A percentile compares a stretch with the other conserved stretches of the same genome.
Conservation (phyloP, 2,329 filamentous ascomycete species). For the Stagonosporopsis rhizophila region DNA sequence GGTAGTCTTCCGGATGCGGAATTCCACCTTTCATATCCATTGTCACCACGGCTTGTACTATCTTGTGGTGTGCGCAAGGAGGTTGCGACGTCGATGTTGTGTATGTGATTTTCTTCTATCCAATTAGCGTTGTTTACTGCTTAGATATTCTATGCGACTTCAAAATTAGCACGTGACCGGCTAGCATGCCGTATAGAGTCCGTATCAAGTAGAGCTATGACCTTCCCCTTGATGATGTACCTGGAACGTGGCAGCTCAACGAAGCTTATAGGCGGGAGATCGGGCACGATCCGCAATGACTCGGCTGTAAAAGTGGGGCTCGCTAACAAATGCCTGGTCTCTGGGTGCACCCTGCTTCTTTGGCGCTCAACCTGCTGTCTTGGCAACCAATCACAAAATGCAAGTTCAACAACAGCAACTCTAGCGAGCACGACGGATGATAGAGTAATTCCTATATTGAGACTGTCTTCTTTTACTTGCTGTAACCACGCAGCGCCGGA, state of each 20-base stretch:
- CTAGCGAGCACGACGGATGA: conserved; percentile 6
- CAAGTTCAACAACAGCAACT: conserved; percentile 12
- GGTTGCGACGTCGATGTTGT: not conserved
- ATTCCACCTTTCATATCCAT: too few relatives aligned
- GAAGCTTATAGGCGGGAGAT: not conserved
- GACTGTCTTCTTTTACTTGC: conserved; percentile 6
- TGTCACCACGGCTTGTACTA: too few relatives aligned
- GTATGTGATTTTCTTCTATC: too few relatives aligned
- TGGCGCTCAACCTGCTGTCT: not conserved
- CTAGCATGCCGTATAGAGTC: not conserved
- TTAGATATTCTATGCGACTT: conserved; percentile 1
- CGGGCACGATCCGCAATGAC: not conserved
- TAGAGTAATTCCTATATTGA: conserved; percentile 1
- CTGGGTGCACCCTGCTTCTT: conserved; percentile 8
- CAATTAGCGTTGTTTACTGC: too few relatives aligned
- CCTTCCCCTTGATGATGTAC: too few relatives aligned
- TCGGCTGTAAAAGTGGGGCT: conserved; percentile 4
- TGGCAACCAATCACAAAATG: conserved; percentile 7
- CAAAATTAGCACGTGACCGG: not conserved
- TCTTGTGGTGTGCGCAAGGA: too few relatives aligned
- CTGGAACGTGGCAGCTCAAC: not conserved
- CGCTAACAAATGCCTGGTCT: conserved; percentile 1
- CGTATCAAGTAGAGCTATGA: not conserved
- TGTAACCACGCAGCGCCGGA: conserved; percentile 4
- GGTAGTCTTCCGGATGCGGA: too few relatives aligned